These are phyloP conservation scores for Dinochytrium kinnereticum DNA, from an alignment of 371 early-diverging fungal species.

Conservation along the genomic window DNA sequence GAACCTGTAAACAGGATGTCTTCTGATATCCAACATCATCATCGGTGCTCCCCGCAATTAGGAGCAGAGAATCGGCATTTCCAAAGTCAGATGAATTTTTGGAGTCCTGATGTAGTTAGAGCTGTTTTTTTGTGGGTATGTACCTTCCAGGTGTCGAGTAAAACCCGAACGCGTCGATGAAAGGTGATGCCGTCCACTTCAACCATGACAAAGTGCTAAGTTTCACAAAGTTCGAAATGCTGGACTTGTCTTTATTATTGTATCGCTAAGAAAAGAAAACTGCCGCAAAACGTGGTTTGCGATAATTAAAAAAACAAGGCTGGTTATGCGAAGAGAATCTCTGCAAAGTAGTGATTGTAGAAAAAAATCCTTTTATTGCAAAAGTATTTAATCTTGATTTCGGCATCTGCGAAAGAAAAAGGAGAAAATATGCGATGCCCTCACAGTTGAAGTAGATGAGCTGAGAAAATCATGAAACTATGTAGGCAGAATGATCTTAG, in stretches of 20 bases:
- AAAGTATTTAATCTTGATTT: too few relatives aligned
- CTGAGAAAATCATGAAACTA: too few relatives aligned
- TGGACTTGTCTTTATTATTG: not conserved
- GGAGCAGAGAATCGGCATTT: constrained; percentile 36
- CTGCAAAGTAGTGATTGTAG: too few relatives aligned
- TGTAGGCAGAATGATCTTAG: too few relatives aligned
- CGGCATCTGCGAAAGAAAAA: too few relatives aligned
- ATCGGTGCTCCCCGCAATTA: constrained; percentile 35
- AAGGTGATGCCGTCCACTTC: not conserved
- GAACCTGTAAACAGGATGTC: constrained; percentile 37
- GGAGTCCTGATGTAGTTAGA: not conserved
- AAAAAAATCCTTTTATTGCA: too few relatives aligned
- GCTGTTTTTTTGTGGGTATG: not conserved
- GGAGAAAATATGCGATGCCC: too few relatives aligned
- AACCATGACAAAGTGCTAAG: not conserved
- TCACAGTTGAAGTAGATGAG: too few relatives aligned
- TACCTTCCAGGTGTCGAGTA: constrained; percentile 4
- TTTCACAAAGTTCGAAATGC: not conserved
- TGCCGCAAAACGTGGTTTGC: too few relatives aligned
- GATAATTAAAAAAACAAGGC: too few relatives aligned
- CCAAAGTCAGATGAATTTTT: constrained; percentile 28
- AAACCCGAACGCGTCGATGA: constrained; percentile 3
- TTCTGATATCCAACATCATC: constrained; percentile 41
- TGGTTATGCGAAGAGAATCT: too few relatives aligned
- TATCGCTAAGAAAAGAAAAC: not conserved